Percentiles rank a stretch among this genome's conserved stretches.
phyloP scores from a whole-genome alignment of 139 green algal species.

The Deuterostichococcus epilithicus region DNA sequence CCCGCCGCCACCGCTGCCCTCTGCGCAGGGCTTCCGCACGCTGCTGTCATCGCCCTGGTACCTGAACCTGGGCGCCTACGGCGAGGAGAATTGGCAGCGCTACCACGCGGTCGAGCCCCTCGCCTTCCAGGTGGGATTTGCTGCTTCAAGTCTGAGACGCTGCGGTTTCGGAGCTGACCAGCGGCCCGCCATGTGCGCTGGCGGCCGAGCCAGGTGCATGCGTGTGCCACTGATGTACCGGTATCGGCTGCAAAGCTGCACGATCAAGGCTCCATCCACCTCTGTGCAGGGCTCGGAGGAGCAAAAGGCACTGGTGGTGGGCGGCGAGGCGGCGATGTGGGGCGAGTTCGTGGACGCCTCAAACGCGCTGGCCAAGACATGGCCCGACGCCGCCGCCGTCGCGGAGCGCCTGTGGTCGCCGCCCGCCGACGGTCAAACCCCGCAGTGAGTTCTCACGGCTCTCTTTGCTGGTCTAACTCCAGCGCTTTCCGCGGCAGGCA shows the following conservation, averaged over 20 bases:
- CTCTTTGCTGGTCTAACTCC: no score
- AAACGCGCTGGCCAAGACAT: conserved; percentile 40
- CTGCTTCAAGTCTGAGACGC: no score
- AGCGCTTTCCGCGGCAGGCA: no score
- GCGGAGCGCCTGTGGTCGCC: conserved; percentile 58
- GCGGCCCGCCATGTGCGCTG: no score
- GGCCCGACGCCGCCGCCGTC: conserved; percentile 49
- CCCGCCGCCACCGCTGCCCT: no score
- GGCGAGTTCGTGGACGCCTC: conserved; percentile 52
- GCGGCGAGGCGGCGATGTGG: conserved; percentile 50
- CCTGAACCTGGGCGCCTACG: conserved; percentile 32
- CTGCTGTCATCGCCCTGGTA: conserved; percentile 48
- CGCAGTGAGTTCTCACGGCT: background rate
- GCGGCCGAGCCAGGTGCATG: no score
- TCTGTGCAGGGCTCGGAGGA: background rate
- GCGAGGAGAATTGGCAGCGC: conserved; percentile 25
- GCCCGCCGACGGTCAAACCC: background rate
- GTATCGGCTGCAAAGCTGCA: no score
- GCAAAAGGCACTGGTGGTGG: conserved; percentile 45
- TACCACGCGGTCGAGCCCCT: conserved; percentile 39
- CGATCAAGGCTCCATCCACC: no score
- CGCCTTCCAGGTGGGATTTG: conserved; percentile 20
- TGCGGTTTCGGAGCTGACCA: no score
- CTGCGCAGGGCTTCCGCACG: conserved; percentile 23
- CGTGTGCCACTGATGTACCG: no score